Conservation (phyloP, 129 eudicot species). For the Scalesia atractyloides region DNA sequence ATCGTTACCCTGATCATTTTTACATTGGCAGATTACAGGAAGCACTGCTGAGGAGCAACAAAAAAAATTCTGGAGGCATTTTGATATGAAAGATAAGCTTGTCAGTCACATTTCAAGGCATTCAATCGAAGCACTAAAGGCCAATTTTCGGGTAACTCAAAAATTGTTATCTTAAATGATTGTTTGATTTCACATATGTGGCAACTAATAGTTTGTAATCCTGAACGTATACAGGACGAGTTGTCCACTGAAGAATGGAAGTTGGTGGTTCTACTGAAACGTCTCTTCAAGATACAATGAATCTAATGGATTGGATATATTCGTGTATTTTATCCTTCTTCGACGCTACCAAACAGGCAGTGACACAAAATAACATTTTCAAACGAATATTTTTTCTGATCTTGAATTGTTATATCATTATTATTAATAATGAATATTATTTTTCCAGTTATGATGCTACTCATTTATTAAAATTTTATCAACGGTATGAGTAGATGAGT, state of each 20-base stretch:
- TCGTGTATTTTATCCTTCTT: too few species aligned
- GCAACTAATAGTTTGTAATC: not conserved
- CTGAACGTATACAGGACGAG: slow-evolving; percentile 14
- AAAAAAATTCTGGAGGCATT: slow-evolving; percentile 83
- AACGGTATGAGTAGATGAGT: too few species aligned
- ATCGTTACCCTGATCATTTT: not conserved
- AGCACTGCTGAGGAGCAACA: slow-evolving; percentile 75
- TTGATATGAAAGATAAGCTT: slow-evolving; percentile 82
- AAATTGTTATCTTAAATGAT: not conserved
- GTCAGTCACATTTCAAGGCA: slow-evolving; percentile 75
- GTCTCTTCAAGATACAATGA: slow-evolving; percentile 22
- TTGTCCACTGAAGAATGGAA: slow-evolving; percentile 22
- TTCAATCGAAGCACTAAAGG: slow-evolving; percentile 67
- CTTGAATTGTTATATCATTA: too few species aligned
- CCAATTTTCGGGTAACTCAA: slow-evolving; percentile 62
- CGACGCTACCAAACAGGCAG: too few species aligned
- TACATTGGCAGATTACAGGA: slow-evolving; percentile 57
- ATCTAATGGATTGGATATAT: not conserved
- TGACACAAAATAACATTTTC: too few species aligned
- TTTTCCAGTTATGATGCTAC: too few species aligned
- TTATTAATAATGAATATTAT: too few species aligned
- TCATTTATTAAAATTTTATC: too few species aligned
- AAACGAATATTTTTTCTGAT: too few species aligned
- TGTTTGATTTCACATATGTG: not conserved
- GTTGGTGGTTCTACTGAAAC: slow-evolving; percentile 13